phyloP scores from a whole-genome alignment of 345 rosid species.

The Moringa oleifera region DNA sequence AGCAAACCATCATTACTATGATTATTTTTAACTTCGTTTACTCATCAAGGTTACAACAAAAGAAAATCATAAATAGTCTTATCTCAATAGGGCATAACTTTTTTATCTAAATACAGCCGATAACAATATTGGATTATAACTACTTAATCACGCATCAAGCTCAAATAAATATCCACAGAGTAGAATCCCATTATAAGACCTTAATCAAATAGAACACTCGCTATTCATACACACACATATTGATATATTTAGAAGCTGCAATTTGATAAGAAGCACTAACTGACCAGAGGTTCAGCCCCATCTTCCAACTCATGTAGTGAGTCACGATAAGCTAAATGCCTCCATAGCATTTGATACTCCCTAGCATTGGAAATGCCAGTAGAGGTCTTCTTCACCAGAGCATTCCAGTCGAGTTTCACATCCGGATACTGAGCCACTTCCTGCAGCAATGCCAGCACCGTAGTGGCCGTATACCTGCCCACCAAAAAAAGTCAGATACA shows the following conservation, averaged over 20 bases:
- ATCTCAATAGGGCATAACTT: too few species aligned
- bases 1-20: too few species aligned
- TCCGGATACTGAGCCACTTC: conserved; percentile 50
- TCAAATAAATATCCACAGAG: too few species aligned
- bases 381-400: conserved; percentile 49
- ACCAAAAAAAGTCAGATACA: neutral
- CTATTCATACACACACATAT: too few species aligned
- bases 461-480: conserved; percentile 50
- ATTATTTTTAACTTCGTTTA: too few species aligned
- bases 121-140: too few species aligned
- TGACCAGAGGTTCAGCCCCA: conserved; percentile 53
- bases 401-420: conserved; percentile 57
- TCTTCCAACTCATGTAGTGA: conserved; percentile 44
- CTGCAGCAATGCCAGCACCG: conserved; percentile 50
- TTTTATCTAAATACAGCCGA: too few species aligned
- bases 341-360: conserved; percentile 88
- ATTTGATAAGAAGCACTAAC: neutral
- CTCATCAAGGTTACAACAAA: too few species aligned
- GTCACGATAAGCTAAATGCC: conserved; percentile 78
- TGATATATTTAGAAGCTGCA: neutral
- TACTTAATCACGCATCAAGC: too few species aligned
- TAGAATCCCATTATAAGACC: too few species aligned
- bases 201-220: too few species aligned
- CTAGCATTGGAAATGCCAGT: conserved; percentile 70
- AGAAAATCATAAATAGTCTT: too few species aligned